A percentile compares a stretch with the other conserved stretches of the same genome.
phyloP scores from a whole-genome alignment of 208 protist genomes.

The Leishmania martiniquensis region DNA sequence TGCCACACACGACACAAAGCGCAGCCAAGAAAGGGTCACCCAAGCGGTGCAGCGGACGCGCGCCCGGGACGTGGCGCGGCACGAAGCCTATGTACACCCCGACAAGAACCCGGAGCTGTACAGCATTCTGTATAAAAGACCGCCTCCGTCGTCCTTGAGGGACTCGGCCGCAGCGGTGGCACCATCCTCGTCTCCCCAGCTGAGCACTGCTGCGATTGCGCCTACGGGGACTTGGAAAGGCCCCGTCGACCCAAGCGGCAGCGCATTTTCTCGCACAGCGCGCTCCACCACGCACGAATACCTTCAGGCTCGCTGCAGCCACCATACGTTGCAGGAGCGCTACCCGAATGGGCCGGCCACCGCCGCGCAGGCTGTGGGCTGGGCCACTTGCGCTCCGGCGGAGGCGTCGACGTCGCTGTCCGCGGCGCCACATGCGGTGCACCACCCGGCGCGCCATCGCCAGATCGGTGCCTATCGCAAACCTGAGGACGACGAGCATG shows the following conservation, averaged over 20 bases:
- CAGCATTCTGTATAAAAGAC: slow-evolving; percentile 41
- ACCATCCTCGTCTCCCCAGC: neutral
- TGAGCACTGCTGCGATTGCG: neutral
- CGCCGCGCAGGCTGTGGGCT: slow-evolving; percentile 56
- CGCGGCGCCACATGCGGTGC: neutral
- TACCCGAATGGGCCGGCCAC: slow-evolving; percentile 52
- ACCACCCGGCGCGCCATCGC: slow-evolving; percentile 5
- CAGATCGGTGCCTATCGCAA: slow-evolving; percentile 41
- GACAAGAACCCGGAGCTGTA: slow-evolving; percentile 57
- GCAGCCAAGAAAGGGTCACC: slow-evolving; percentile 11
- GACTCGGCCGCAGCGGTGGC: neutral
- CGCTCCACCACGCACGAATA: slow-evolving; percentile 31
- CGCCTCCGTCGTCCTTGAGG: slow-evolving; percentile 1
- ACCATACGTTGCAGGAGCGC: slow-evolving; percentile 44
- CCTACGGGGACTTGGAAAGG: neutral
- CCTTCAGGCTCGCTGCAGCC: slow-evolving; percentile 38
- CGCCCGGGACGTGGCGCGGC: slow-evolving; percentile 34
- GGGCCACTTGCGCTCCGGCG: slow-evolving; percentile 17
- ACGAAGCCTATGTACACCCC: slow-evolving; percentile 37
- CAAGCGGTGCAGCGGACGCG: slow-evolving; percentile 51
- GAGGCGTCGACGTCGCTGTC: neutral
- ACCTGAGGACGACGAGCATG: slow-evolving; percentile 67
- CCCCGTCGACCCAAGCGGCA: neutral
- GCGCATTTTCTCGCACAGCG: neutral
- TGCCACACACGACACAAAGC: slow-evolving; percentile 38